Evolutionary conservation across 768 basidiomycete genomes (phyloP), one percentile per base, ranked within the genome.

Genomic region (Russula ochroleuca): DNA sequence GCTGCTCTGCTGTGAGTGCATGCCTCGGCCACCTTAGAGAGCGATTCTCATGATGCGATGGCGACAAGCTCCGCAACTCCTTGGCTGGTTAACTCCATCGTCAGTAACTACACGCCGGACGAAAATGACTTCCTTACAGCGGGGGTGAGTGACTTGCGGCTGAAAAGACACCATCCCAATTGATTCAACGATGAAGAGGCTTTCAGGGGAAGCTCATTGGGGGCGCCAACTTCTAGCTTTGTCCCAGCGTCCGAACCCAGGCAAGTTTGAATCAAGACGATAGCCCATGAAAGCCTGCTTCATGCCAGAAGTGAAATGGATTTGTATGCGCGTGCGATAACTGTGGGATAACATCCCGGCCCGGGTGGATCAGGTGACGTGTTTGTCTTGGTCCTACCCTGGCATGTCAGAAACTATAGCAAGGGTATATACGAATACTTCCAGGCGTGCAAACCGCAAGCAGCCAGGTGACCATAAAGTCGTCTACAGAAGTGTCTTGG

Each of bases 401-500:
- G 48, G 21, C 47, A 86, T 85, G 83, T 72, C 83, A 1, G 76
- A 79, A 38, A 80, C 78, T 59, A 71, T 75, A 19, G 87, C 80
- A 33, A 80, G 79, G 35, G 76, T 78, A 0, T 80, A 88, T 64
- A 80, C 76, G 8, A 82, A 86, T 64, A 73, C 74, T 14, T 88
- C 90, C 0, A 88, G 87, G 69, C 84, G 90, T 47, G 83, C 81
- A 33, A 85, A 78, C 67, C 72, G 75, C 23, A 76, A 77, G n/a
- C 63, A 73, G 19, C 62, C 66, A 9, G 8, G 70, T 17, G 88
- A 90, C 25, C 82, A 79, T 51, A 92, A 85, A 69, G 75, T 78
- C 1, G 82, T 86, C 0, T 91, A 84, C 76, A 91, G 84, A 67
- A 80, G 82, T 62, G 85, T 87, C 0, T 75, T 93, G 25, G 85